Conservation (phyloP, 768 basidiomycete species). For the Termitomyces sp. region DNA sequence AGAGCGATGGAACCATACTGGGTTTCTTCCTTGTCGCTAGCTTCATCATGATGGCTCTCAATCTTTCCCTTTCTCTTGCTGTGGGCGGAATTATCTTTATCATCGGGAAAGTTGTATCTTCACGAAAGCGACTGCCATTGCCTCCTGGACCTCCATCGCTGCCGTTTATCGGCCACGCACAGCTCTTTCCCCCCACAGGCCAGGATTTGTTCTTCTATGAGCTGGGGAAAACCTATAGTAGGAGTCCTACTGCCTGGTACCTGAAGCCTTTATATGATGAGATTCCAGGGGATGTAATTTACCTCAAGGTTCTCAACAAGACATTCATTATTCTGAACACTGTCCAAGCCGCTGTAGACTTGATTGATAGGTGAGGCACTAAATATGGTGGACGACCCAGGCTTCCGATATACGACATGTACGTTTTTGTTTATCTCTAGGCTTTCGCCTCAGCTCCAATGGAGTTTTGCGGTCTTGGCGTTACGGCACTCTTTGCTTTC, state of each 20-base stretch:
- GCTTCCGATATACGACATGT: slow-evolving; percentile 19
- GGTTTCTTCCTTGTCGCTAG: not conserved
- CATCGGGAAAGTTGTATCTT: not conserved
- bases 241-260: not conserved
- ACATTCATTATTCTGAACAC: slow-evolving; percentile 17
- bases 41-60: not conserved
- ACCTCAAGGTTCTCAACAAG: slow-evolving; percentile 23
- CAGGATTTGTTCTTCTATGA: not conserved
- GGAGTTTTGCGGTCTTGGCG: not conserved
- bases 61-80: not conserved
- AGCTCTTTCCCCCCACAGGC: slow-evolving; percentile 29
- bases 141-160: slow-evolving; percentile 20
- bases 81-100: not conserved
- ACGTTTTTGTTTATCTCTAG: not conserved
- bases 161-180: slow-evolving; percentile 35
- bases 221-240: slow-evolving; percentile 26
- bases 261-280: not conserved
- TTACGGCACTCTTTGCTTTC: not conserved
- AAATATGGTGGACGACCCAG: slow-evolving; percentile 9
- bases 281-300: not conserved
- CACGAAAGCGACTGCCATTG: not conserved
- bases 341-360: not conserved
- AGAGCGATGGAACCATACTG: too few species aligned
- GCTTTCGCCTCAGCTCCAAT: not conserved
- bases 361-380: not conserved